Evolutionary conservation across 495 filamentous ascomycete genomes (phyloP), one percentile per base, ranked within the genome.

Genomic region (Xylaria venustula): DNA sequence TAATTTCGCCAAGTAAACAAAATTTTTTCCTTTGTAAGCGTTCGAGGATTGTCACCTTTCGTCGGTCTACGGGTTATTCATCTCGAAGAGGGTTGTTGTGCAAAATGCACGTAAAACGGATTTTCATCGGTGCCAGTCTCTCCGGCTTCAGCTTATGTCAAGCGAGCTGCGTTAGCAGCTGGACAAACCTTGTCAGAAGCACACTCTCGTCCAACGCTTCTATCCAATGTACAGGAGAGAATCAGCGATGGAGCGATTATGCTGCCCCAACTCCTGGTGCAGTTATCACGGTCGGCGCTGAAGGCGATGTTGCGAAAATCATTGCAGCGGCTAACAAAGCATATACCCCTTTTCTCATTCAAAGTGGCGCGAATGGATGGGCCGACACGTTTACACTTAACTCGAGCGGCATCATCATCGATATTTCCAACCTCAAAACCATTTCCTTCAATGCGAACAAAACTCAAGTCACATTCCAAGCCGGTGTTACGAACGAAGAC

Each of bases 341-440:
- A 67, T n/a, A n/a, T n/a, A n/a, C n/a, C n/a, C 55, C 64, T 4
- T 73, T 73, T 52, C 61, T 74, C 2, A 60, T 62, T 17, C 71
- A 73, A 57, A 68, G 41, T 45, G 68, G 68, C 7, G 70, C 58
- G 9, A 63, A 71, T 61, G 71, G 70, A 12, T 74, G 70, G 71
- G 52, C 66, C 12, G 62, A 14, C 4, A 71, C 71, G 5, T 73
- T 71, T 44, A 53, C 58, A 14, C 55, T 72, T 5, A 58, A 49
- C 7, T 3, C 47, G 0, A 45, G 28, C 0, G 69, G 67, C 11
- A 36, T 73, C 14, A 19, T 70, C 20, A 72, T 75, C 56, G 66
- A 73, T 28, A 17, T 75, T 15, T 23, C 56, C 26, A 48, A 34
- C 14, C 53, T 75, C 0, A 54, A 64, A 2, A 15, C 44, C n/a